Evolutionary conservation across 2,329 filamentous ascomycete species (phyloP).

Genomic region (Colletotrichum theobromicola): DNA sequence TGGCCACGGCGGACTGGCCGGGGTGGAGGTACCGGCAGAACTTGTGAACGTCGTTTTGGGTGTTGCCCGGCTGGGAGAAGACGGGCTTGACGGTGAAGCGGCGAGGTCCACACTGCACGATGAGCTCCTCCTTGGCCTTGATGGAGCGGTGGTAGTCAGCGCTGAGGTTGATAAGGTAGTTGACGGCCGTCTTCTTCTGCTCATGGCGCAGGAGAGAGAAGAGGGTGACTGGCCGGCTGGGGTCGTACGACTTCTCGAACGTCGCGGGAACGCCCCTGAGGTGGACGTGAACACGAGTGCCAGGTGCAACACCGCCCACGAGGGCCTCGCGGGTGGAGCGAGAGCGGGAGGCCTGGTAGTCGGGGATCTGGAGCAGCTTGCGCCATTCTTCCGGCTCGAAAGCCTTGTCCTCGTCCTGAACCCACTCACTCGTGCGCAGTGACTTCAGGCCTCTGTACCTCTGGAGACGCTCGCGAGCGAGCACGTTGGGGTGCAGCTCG

Average conservation of each 20-base stretch:
- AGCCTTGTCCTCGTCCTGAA: constrained; percentile 83
- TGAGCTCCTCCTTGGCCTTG: constrained; percentile 89
- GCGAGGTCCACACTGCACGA: constrained; percentile 89
- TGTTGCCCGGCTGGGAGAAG: constrained; percentile 88
- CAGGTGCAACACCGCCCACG: constrained; percentile 84
- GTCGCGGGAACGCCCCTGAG: constrained; percentile 59
- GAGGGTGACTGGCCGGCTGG: constrained; percentile 69
- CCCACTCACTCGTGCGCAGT: constrained; percentile 85
- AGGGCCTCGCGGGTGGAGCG: constrained; percentile 81
- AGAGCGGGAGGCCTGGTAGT: constrained; percentile 86
- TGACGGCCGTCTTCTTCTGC: constrained; percentile 89
- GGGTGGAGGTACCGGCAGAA: constrained; percentile 92
- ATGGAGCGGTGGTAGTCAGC: constrained; percentile 78
- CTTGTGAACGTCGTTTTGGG: constrained; percentile 96
- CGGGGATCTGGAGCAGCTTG: constrained; percentile 82
- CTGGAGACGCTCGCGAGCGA: constrained; percentile 83
- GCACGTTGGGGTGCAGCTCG: constrained; percentile 86
- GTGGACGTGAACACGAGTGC: constrained; percentile 82
- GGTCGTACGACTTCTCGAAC: constrained; percentile 51
- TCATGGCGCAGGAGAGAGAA: constrained; percentile 93
- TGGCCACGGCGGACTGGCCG: constrained; percentile 86
- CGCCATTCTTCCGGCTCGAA: constrained; percentile 92
- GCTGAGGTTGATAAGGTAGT: constrained; percentile 87
- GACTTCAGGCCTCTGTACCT: constrained; percentile 94
- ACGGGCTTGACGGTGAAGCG: constrained; percentile 88